phyloP scores from a whole-genome alignment of 2,329 filamentous ascomycete genomes.

The Fusarium pseudonygamai region DNA sequence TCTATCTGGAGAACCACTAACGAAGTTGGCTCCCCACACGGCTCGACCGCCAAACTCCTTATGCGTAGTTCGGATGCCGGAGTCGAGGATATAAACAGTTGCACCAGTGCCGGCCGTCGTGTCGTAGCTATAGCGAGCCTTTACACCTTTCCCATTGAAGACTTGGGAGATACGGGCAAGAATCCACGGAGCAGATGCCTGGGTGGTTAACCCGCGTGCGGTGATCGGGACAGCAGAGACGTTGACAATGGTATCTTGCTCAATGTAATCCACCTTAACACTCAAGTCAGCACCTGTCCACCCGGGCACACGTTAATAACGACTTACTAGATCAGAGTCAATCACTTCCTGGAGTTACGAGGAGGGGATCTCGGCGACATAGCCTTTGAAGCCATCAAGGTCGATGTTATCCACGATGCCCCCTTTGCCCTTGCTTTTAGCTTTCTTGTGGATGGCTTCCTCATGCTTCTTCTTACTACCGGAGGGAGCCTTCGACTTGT shows the following conservation, averaged over 20 bases:
- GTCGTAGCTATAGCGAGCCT: conserved; percentile 39
- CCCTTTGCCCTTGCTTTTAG: conserved; percentile 11
- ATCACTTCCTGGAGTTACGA: conserved; percentile 3
- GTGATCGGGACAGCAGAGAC: background rate
- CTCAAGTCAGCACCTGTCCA: too few relatives aligned
- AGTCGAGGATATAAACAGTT: conserved; percentile 56
- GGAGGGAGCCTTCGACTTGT: background rate
- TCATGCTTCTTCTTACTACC: conserved; percentile 7
- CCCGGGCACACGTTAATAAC: too few relatives aligned
- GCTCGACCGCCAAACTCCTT: conserved; percentile 42
- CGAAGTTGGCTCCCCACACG: conserved; percentile 41
- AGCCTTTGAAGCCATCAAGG: conserved; percentile 2
- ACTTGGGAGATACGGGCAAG: conserved; percentile 12
- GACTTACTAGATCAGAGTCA: conserved; percentile 6
- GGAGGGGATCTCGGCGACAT: conserved; percentile 8
- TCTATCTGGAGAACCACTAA: conserved; percentile 39
- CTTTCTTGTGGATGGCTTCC: background rate
- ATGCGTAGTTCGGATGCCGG: conserved; percentile 53
- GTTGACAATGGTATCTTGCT: conserved; percentile 10
- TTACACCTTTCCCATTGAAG: rapidly evolving
- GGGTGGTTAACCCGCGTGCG: background rate
- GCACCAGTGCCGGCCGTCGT: conserved; percentile 28
- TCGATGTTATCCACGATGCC: conserved; percentile 7
- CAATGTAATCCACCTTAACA: background rate
- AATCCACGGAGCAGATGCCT: conserved; percentile 13